Evolutionary conservation across 352 stramenopile genomes (phyloP), one percentile per base, ranked within the genome.

Genomic region (Phytophthora constricta): DNA sequence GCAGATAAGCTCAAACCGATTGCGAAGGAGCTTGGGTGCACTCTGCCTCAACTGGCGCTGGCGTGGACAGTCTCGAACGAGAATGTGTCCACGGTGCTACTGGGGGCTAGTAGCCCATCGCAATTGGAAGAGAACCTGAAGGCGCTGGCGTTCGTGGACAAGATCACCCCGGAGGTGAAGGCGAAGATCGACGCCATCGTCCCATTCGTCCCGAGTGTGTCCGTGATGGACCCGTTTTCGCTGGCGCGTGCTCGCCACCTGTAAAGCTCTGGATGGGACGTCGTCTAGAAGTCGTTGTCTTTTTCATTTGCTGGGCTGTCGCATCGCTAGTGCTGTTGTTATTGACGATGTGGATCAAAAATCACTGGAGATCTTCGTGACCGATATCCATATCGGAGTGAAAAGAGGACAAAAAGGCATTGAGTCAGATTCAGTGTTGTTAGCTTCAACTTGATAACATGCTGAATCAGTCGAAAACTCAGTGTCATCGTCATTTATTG

Each of bases 51-150:
- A 39, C 69, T 89, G 23, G 70, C 80, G 3, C 53, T 89, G 22
- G 80, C 79, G 45, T 89, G 80, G 80, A 73, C 62, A 23, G 52
- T 67, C 14, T 68, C 74, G 26, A 87, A 88, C 65, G 47, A 50
- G 13, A 80, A 87, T 25, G 79, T 86, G 5, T 80, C 68, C 27
- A 84, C 67, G 2, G 77, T 89, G 28, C 54, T 89, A 4, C 51
- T 84, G n/a, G 80, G 80, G 11, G 79, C 81, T 16, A 83, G 33
- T 46, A 80, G 65, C 16, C 26, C 27, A 10, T 20, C 34, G 63
- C 76, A 84, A 47, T 48, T 37, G 22, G 20, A 52, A 26, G 7
- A 19, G 11, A n/a, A n/a, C 23, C 19, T 52, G 22, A n/a, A 46
- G 39, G 39, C 39, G 10, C 17, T 46, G 14, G 39, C 10, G 39